Evolutionary conservation across 352 stramenopile species (phyloP).

Genomic region (Thraustochytrium aureum): DNA sequence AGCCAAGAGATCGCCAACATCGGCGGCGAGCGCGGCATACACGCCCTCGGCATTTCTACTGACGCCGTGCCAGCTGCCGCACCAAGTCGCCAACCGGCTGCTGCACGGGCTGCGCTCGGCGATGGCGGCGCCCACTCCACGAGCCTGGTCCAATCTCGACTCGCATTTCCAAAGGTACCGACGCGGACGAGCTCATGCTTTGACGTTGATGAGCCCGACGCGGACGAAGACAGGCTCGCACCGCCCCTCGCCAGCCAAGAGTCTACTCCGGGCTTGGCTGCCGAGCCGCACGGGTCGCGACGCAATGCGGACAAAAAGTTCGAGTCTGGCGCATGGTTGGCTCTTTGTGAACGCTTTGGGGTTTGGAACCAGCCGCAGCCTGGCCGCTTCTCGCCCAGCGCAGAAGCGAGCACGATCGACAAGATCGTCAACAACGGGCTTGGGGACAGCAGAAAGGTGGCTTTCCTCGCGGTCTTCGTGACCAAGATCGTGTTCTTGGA

Average conservation of each 20-base stretch:
- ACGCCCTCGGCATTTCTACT: too few species aligned
- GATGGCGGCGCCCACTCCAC: too few species aligned
- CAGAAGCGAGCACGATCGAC: too few species aligned
- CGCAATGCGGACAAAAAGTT: not conserved
- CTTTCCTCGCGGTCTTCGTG: slow-evolving; percentile 24
- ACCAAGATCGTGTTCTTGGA: slow-evolving; percentile 38
- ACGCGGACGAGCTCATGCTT: slow-evolving; percentile 25
- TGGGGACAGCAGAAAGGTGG: slow-evolving; percentile 28
- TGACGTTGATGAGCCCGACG: not conserved
- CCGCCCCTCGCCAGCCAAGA: too few species aligned
- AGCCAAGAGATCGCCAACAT: too few species aligned
- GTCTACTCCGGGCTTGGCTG: not conserved
- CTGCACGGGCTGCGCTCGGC: too few species aligned
- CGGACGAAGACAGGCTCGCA: not conserved
- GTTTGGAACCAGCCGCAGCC: not conserved
- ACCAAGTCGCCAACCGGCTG: too few species aligned
- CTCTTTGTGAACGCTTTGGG: not conserved
- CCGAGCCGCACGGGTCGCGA: not conserved
- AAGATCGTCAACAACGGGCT: slow-evolving; percentile 30
- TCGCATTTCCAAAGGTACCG: too few species aligned
- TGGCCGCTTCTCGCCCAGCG: too few species aligned
- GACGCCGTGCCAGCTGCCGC: too few species aligned
- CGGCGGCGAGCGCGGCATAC: too few species aligned
- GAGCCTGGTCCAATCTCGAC: too few species aligned
- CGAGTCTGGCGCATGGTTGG: not conserved